Evolutionary conservation across 73 alveolate genomes (phyloP).

Genomic region (Paramecium biaurelia): DNA sequence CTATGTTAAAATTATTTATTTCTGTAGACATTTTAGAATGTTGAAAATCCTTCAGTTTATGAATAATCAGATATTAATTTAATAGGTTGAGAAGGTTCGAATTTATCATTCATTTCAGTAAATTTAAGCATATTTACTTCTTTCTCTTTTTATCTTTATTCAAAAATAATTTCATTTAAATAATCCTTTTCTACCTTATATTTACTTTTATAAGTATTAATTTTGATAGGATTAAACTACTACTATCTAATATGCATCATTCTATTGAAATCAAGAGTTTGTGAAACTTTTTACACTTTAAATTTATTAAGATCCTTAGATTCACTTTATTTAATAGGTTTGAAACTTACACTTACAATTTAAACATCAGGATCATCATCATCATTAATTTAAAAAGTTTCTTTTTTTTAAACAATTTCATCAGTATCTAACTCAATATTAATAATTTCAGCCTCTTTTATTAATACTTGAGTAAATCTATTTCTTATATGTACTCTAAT

Average conservation of each 20-base stretch:
- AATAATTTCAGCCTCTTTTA: neutral
- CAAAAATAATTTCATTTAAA: constrained; percentile 10
- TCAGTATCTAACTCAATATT: neutral
- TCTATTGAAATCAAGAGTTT: neutral
- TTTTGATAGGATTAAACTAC: neutral
- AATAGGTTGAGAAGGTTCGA: neutral
- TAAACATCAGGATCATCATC: constrained; percentile 5
- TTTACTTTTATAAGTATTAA: neutral
- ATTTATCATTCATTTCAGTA: neutral
- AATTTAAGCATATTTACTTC: neutral
- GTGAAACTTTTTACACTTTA: neutral
- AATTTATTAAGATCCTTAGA: neutral
- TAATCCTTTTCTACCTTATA: neutral
- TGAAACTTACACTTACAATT: neutral
- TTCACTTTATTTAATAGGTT: neutral
- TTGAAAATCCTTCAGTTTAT: neutral
- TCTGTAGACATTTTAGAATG: neutral
- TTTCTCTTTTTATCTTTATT: neutral
- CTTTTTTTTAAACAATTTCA: neutral
- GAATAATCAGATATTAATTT: neutral
- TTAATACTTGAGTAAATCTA: neutral
- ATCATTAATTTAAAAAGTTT: neutral
- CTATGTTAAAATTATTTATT: neutral
- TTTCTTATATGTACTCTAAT: neutral
- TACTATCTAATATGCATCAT: neutral